phyloP scores from a whole-genome alignment of 148 eudicot species.

The Chenopodium suecicum region DNA sequence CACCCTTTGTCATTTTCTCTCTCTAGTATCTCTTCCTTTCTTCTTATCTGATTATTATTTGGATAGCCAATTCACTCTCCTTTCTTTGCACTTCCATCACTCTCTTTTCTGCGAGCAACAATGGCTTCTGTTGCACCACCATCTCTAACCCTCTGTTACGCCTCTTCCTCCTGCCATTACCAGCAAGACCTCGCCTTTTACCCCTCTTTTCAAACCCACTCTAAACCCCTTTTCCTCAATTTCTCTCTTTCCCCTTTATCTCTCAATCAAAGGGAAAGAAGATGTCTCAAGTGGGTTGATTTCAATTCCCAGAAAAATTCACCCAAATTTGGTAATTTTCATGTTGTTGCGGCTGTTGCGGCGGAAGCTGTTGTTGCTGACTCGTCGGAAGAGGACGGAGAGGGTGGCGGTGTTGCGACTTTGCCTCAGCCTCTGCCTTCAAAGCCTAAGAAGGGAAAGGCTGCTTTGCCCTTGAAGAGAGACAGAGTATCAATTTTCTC shows the following conservation, averaged over 20 bases:
- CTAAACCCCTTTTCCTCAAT: slow-evolving; percentile 32
- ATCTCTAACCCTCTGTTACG: slow-evolving; percentile 32
- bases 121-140: slow-evolving; percentile 50
- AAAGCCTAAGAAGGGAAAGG: slow-evolving; percentile 90
- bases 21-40: background rate
- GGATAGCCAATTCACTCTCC: background rate
- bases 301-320: slow-evolving; percentile 16
- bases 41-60: background rate
- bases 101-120: background rate
- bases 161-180: slow-evolving; percentile 30
- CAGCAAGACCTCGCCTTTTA: slow-evolving; percentile 39
- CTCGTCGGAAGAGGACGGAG: slow-evolving; percentile 33
- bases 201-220: slow-evolving; percentile 36
- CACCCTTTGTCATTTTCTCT: background rate
- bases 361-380: slow-evolving; percentile 55
- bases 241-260: slow-evolving; percentile 36
- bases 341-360: slow-evolving; percentile 48
- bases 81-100: background rate
- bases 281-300: slow-evolving; percentile 29
- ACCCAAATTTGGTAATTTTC: slow-evolving; percentile 26
- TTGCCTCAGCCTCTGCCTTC: slow-evolving; percentile 13
- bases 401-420: slow-evolving; percentile 36
- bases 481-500: slow-evolving; percentile 59
- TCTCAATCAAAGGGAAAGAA: slow-evolving; percentile 34
- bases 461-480: slow-evolving; percentile 81